These are phyloP conservation scores for Lentinula sp. DNA, from an alignment of 768 basidiomycete genomes.

Conservation along the genomic window DNA sequence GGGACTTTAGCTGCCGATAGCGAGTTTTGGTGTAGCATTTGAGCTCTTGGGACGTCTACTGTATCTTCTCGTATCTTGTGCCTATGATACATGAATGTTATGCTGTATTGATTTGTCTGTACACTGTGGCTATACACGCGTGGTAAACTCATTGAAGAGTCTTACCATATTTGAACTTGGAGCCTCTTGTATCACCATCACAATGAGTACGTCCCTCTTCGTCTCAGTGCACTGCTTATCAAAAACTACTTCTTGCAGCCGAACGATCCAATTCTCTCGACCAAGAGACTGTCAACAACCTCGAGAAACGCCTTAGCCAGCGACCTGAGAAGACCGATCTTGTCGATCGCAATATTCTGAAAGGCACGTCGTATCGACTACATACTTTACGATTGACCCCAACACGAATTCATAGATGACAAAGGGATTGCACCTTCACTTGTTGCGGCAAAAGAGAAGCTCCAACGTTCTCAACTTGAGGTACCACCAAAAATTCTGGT, in stretches of 20 bases:
- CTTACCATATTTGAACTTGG: too few species aligned
- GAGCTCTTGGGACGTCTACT: neutral
- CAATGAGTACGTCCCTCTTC: constrained; percentile 6
- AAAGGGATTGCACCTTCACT: constrained; percentile 53
- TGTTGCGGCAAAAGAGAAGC: constrained; percentile 51
- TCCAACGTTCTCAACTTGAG: constrained; percentile 60
- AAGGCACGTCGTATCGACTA: constrained; percentile 34
- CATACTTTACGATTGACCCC: neutral
- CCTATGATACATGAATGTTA: neutral
- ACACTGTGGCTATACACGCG: neutral
- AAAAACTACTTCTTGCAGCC: constrained; percentile 1
- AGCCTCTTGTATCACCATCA: constrained; percentile 12
- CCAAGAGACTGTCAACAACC: constrained; percentile 28
- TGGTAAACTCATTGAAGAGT: neutral
- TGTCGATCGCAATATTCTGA: constrained; percentile 65
- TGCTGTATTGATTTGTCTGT: neutral
- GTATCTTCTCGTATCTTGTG: too few species aligned
- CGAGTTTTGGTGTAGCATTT: constrained; percentile 10
- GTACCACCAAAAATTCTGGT: constrained; percentile 23
- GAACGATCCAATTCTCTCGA: constrained; percentile 11
- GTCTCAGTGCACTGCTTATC: neutral
- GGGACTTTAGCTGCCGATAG: constrained; percentile 6
- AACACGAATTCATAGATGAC: constrained; percentile 37
- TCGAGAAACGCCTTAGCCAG: constrained; percentile 48
- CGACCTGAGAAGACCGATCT: constrained; percentile 59